Evolutionary conservation across 352 stramenopile genomes (phyloP).

Genomic region (Stramenopiles sp.): DNA sequence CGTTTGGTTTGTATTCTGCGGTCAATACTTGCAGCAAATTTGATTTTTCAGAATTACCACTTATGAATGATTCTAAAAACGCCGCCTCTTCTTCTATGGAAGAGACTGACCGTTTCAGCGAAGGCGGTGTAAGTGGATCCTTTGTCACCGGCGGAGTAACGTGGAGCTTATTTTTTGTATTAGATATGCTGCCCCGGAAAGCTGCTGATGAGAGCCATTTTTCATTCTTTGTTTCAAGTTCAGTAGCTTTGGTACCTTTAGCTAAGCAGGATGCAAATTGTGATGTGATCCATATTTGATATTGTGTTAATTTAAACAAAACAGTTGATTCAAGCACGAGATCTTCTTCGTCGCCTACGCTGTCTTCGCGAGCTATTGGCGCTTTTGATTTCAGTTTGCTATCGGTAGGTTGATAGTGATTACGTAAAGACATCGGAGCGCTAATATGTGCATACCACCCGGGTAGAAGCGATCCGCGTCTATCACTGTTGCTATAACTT

Average conservation of each 20-base stretch:
- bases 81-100: constrained; percentile 1
- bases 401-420: neutral
- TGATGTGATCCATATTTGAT: neutral
- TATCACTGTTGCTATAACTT: neutral
- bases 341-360: neutral
- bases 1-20: neutral
- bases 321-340: neutral
- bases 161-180: neutral
- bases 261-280: neutral
- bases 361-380: neutral
- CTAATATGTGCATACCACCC: neutral
- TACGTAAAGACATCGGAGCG: neutral
- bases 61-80: neutral
- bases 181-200: neutral
- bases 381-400: neutral
- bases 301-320: neutral
- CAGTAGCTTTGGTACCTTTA: neutral
- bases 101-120: neutral
- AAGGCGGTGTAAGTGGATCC: neutral
- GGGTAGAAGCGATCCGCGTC: neutral
- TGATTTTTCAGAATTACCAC: neutral
- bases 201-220: neutral
- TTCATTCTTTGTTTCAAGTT: constrained; percentile 5
- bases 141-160: neutral
- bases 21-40: neutral